Conservation (phyloP, 164 flowering plant genomes). For the grape (Vitis vinifera) region ASM3070453v1 NC_081819.1:8973001-8973500, state of each 20-base stretch:
- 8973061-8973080: slow-evolving; percentile 50
- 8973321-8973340: slow-evolving; percentile 73
- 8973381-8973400: slow-evolving; percentile 98
- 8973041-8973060: neutral
- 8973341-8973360: slow-evolving; percentile 75
- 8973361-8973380: slow-evolving; percentile 63
- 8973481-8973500: neutral
- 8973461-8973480: neutral
- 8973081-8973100: slow-evolving; percentile 76
- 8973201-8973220: slow-evolving; percentile 9
- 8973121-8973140: slow-evolving; percentile 79
- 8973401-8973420: slow-evolving; percentile 94
- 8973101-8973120: slow-evolving; percentile 98
- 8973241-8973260: neutral
- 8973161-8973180: slow-evolving; percentile 79
- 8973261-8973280: neutral
- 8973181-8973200: slow-evolving; percentile 71
- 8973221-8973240: neutral
- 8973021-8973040: neutral
- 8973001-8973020: neutral
- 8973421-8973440: slow-evolving; percentile 77
- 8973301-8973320: slow-evolving; percentile 27
- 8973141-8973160: slow-evolving; percentile 65
- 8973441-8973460: slow-evolving; percentile 54
- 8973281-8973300: neutral